A percentile compares a stretch with the other conserved stretches of the same genome.
Conservation (phyloP, 345 rosid species). For the Erucastrum elatum region DNA sequence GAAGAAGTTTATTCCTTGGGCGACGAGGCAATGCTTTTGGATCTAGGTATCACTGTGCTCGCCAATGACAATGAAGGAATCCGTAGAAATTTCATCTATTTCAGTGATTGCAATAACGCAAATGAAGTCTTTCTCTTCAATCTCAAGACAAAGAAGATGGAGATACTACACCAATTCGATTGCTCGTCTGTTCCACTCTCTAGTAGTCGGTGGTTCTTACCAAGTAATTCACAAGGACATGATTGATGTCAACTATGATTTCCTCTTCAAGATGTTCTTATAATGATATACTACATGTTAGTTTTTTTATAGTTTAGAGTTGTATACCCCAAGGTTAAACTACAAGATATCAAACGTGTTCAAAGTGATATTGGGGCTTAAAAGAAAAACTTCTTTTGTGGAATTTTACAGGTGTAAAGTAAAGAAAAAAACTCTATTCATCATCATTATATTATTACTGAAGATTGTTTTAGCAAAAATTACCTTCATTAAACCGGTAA, state of each 20-base stretch:
- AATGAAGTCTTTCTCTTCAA: neutral
- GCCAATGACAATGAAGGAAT: neutral
- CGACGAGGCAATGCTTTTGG: neutral
- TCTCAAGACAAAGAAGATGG: neutral
- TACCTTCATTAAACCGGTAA: too few species aligned
- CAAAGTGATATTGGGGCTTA: too few species aligned
- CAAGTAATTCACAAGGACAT: neutral
- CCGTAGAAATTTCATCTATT: neutral
- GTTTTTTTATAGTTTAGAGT: too few species aligned
- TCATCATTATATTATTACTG: too few species aligned
- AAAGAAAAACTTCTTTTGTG: too few species aligned
- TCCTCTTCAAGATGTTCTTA: neutral
- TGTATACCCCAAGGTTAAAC: too few species aligned
- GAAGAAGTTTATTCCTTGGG: neutral
- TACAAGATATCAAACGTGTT: too few species aligned
- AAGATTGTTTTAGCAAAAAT: too few species aligned
- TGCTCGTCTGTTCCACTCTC: neutral
- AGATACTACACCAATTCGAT: neutral
- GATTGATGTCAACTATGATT: neutral
- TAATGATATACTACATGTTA: neutral
- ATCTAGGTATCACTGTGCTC: neutral
- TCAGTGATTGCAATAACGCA: neutral
- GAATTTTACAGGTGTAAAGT: too few species aligned
- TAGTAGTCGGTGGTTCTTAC: neutral
- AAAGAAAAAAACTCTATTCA: too few species aligned